A percentile compares a stretch with the other conserved stretches of the same genome.
Evolutionary conservation across 1,284 basidiomycete species (phyloP).

Genomic region (Marasmius fiardii): DNA sequence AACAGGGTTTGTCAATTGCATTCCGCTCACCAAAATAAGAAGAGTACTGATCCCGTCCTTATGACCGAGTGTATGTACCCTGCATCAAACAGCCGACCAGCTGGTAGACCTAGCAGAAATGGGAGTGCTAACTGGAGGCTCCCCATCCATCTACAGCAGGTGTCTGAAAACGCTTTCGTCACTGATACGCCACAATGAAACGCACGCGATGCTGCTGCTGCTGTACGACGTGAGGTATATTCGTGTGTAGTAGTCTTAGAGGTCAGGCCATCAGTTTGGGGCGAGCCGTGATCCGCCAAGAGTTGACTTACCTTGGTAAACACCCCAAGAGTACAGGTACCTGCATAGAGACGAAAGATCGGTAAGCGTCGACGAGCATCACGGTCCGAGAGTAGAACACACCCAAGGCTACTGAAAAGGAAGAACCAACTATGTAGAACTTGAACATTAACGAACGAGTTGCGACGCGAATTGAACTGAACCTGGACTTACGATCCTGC

Average conservation of each 20-base stretch:
- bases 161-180: no score
- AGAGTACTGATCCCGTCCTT: not conserved
- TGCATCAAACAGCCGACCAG: not conserved
- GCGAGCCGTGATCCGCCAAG: not conserved
- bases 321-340: conserved; percentile 1
- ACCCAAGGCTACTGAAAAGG: not conserved
- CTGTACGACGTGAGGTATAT: not conserved
- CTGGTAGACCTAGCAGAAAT: not conserved
- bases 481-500: not conserved
- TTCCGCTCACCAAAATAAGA: not conserved
- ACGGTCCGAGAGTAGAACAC: not conserved
- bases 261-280: no score
- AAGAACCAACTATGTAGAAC: not conserved
- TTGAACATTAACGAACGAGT: no score
- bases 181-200: not conserved
- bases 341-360: not conserved
- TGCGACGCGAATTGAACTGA: not conserved
- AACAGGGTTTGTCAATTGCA: not conserved
- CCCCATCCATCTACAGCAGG: not conserved
- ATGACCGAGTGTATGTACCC: conserved; percentile 1
- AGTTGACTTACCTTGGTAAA: not conserved
- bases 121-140: not conserved
- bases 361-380: not conserved
- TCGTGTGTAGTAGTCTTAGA: not conserved
- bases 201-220: conserved; percentile 1